Base-by-base conservation (phyloP, 2,329 filamentous ascomycete species). In the Lizonia empirigonia region DNA sequence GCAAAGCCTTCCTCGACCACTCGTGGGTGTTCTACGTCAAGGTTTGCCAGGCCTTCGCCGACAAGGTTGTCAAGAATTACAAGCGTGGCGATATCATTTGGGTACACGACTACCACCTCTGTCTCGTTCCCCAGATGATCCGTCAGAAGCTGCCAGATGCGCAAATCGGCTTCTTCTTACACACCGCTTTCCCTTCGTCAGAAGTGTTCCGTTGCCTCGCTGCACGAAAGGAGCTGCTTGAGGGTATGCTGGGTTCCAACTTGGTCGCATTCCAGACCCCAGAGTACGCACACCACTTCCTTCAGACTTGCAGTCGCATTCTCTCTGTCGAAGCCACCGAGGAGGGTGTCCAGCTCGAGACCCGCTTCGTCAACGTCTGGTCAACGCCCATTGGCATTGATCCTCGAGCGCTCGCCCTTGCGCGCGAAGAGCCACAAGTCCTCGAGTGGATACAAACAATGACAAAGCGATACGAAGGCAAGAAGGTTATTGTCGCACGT, bases 1-100 rank as follows among this genome's bases (percentile, higher is more conserved):
- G 91, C 84, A 97, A 97, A 55, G 93, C 93, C 0, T 97, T 96
- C 72, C 89, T 96, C 72, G 93, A 97, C 63, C 92, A 97, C 74
- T 97, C 92, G 0, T 97, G 92, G 91, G 84, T 91, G 62, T 96
- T 90, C 77, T 97, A 97, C 66, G 88, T 91, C 69, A 90, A 90
- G 45, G 83, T 97, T 68, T 97, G 97, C 76, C 88, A 94, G 72
- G 90, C 88, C 3, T 97, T 97, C 74, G 93, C 93, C 24, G 89
- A 97, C 70, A 88, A 87, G 69, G 91, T 97, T 51, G 80, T 96
- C 38, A 88, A 88, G 72, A 90, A 92, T 75, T 97, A 93, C 87
- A 97, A 96, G 78, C 86, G 88, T 22, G 91, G 91, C 33, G 94
- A 97, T 70, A 85, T 89, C 37, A 89, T 97, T 65, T 97, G 93